Conservation (phyloP, 2,329 filamentous ascomycete genomes). For the Eutypa lata region DNA sequence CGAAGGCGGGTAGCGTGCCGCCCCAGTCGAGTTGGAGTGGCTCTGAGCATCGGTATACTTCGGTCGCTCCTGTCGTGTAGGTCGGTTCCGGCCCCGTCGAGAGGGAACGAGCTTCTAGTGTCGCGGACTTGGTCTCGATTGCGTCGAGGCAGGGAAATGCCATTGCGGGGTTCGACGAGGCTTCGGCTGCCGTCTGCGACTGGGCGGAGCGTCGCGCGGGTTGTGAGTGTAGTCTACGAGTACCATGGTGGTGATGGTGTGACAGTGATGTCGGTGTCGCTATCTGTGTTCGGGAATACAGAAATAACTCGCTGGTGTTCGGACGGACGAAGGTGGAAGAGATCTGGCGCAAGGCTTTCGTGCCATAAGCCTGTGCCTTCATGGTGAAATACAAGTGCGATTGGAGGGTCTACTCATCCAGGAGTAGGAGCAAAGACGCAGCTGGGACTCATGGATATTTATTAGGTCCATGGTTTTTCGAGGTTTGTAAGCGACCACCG, state of each 20-base stretch:
- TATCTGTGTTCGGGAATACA: neutral
- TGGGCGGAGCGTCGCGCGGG: slow-evolving; percentile 17
- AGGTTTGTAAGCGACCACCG: neutral
- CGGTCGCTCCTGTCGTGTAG: slow-evolving; percentile 86
- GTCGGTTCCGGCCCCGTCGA: slow-evolving; percentile 85
- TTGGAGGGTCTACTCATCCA: neutral
- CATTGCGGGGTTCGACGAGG: slow-evolving; percentile 81
- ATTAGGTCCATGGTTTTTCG: neutral
- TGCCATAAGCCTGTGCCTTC: slow-evolving; percentile 18
- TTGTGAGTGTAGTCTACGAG: slow-evolving; percentile 22
- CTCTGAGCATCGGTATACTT: slow-evolving; percentile 69
- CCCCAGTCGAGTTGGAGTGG: slow-evolving; percentile 91
- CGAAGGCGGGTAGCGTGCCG: slow-evolving; percentile 82
- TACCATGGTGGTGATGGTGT: slow-evolving; percentile 6
- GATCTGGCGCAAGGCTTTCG: slow-evolving; percentile 21
- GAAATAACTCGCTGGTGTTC: neutral
- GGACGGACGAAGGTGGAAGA: slow-evolving; percentile 13
- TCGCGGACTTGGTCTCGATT: slow-evolving; percentile 73
- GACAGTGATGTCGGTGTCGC: neutral
- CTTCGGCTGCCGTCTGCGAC: slow-evolving; percentile 29
- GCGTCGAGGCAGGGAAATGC: slow-evolving; percentile 88
- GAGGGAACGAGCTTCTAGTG: slow-evolving; percentile 63
- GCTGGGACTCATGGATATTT: neutral
- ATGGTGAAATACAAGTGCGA: slow-evolving; percentile 12
- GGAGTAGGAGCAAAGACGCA: neutral